Percentiles rank a stretch among this genome's conserved stretches.
Evolutionary conservation across 352 stramenopile species (phyloP).

Genomic region (Globisporangium splendens): DNA sequence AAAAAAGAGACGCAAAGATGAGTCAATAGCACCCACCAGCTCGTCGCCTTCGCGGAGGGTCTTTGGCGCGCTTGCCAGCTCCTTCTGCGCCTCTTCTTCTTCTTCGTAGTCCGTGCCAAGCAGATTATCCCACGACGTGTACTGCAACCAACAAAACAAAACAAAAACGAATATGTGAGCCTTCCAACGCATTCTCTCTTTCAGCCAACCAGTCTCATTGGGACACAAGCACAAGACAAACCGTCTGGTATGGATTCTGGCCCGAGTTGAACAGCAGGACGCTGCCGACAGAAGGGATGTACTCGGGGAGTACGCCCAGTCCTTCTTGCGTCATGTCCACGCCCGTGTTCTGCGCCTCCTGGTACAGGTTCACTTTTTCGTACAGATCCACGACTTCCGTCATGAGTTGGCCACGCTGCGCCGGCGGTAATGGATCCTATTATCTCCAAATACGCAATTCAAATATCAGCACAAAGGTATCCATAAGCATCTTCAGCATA

Average conservation of each 20-base stretch:
- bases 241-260: slow-evolving; percentile 87
- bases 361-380: slow-evolving; percentile 79
- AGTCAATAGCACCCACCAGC: slow-evolving; percentile 33
- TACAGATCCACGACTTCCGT: slow-evolving; percentile 80
- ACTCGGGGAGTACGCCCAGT: slow-evolving; percentile 70
- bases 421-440: slow-evolving; percentile 62
- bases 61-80: slow-evolving; percentile 71
- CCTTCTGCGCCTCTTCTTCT: slow-evolving; percentile 83
- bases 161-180: background rate
- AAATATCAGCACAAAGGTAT: too few species aligned
- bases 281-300: slow-evolving; percentile 77
- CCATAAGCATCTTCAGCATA: background rate
- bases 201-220: background rate
- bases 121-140: slow-evolving; percentile 87
- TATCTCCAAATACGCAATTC: background rate
- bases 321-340: slow-evolving; percentile 78
- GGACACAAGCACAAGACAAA: slow-evolving; percentile 11
- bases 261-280: slow-evolving; percentile 87
- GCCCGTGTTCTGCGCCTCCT: slow-evolving; percentile 65
- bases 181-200: background rate
- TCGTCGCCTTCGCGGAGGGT: slow-evolving; percentile 82
- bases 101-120: slow-evolving; percentile 83
- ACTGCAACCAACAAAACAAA: slow-evolving; percentile 31
- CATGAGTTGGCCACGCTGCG: slow-evolving; percentile 75
- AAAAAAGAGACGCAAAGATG: background rate